Conservation (phyloP, 805 yeast species). For the Candida taoyuanica region DNA sequence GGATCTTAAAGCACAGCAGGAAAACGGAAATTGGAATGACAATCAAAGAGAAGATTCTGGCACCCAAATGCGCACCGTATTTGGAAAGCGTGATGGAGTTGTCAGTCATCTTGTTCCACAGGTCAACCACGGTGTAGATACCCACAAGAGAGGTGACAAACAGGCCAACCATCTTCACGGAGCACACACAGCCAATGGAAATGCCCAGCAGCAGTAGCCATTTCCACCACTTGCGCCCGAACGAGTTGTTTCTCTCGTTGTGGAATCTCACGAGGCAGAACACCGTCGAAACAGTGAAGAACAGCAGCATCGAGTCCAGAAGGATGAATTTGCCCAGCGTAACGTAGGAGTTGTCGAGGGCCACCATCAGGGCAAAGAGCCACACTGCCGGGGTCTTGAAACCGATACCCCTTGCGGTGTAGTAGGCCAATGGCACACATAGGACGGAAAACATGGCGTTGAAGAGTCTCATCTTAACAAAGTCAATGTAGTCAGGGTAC, state of each 20-base stretch:
- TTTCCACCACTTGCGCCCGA: constrained; percentile 85
- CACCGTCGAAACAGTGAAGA: constrained; percentile 83
- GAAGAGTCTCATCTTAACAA: constrained; percentile 80
- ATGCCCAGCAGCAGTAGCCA: constrained; percentile 86
- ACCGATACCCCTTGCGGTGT: constrained; percentile 72
- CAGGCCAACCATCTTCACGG: constrained; percentile 96
- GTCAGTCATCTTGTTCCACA: constrained; percentile 83
- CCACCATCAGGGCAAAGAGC: constrained; percentile 74
- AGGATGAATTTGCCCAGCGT: constrained; percentile 86
- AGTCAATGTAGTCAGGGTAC: constrained; percentile 77
- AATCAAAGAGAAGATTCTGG: constrained; percentile 61
- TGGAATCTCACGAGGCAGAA: constrained; percentile 70
- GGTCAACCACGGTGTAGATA: constrained; percentile 78
- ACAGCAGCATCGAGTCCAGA: constrained; percentile 84
- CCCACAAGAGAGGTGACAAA: constrained; percentile 88
- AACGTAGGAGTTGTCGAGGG: constrained; percentile 77
- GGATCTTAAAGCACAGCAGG: constrained; percentile 64
- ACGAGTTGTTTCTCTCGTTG: constrained; percentile 46
- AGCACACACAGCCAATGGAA: constrained; percentile 82
- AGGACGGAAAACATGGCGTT: constrained; percentile 80
- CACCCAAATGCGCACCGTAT: constrained; percentile 59
- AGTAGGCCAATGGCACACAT: constrained; percentile 84
- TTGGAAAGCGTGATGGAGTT: constrained; percentile 43
- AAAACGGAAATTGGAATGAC: constrained; percentile 60
- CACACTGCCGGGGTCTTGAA: constrained; percentile 68